These are phyloP conservation scores for Rhynchosporium graminicola DNA, from an alignment of 2,329 filamentous ascomycete species.

Conservation along the genomic window DNA sequence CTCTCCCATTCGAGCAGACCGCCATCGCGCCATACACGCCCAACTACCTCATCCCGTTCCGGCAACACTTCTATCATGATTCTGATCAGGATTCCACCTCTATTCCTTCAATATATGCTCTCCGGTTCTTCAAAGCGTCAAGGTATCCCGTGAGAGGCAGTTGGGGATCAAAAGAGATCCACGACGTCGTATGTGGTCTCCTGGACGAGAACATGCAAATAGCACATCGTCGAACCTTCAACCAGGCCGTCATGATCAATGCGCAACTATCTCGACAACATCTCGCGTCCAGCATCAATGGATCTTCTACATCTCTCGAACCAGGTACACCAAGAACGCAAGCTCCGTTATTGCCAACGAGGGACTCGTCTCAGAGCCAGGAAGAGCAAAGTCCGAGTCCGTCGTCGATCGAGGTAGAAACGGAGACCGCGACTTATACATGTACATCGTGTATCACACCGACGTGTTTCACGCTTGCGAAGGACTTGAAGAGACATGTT, in stretches of 20 bases:
- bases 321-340: background rate
- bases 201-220: constrained; percentile 18
- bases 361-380: too few relatives aligned
- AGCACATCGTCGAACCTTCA: constrained; percentile 10
- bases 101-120: background rate
- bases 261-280: constrained; percentile 1
- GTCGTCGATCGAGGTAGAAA: background rate
- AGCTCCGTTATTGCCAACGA: background rate
- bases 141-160: constrained; percentile 12
- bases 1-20: constrained; percentile 11
- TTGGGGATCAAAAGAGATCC: constrained; percentile 7
- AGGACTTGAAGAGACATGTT: constrained; percentile 18
- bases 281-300: background rate
- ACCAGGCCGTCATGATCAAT: constrained; percentile 8
- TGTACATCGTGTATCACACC: constrained; percentile 10
- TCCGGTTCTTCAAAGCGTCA: constrained; percentile 13
- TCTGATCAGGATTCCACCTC: background rate
- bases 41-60: constrained; percentile 1
- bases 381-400: background rate
- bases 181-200: constrained; percentile 1
- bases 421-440: background rate
- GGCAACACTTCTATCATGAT: background rate
- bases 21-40: constrained; percentile 13
- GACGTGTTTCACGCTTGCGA: constrained; percentile 13
- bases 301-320: background rate